Conservation (phyloP, 345 rosid species). For the Litchi chinensis region DNA sequence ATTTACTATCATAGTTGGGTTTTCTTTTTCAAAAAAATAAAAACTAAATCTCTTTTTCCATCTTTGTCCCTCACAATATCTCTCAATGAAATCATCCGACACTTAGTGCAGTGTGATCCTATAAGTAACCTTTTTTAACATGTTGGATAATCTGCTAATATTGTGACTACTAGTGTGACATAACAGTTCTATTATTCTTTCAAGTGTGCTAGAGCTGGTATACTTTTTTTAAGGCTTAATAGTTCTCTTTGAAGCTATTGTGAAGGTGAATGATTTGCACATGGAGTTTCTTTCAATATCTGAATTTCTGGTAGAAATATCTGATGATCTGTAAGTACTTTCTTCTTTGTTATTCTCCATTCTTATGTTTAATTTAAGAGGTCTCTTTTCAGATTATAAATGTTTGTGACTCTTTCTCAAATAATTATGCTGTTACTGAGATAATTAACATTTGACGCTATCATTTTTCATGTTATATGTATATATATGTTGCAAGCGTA, state of each 20-base stretch:
- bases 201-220: neutral
- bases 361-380: neutral
- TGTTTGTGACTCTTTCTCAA: neutral
- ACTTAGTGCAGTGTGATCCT: neutral
- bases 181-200: slow-evolving; percentile 4
- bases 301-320: slow-evolving; percentile 84
- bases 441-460: slow-evolving; percentile 20
- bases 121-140: neutral
- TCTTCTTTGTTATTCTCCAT: slow-evolving; percentile 11
- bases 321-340: slow-evolving; percentile 75
- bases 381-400: neutral
- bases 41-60: neutral
- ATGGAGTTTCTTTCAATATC: slow-evolving; percentile 86
- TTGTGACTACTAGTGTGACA: slow-evolving; percentile 5
- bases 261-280: slow-evolving; percentile 79
- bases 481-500: slow-evolving; percentile 27
- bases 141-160: neutral
- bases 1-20: neutral
- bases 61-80: neutral
- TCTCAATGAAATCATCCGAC: neutral
- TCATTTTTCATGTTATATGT: slow-evolving; percentile 16
- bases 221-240: slow-evolving; percentile 13
- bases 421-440: slow-evolving; percentile 8
- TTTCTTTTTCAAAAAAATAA: too few species aligned
- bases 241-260: slow-evolving; percentile 39